These are phyloP conservation scores for Solanum chiquidenum DNA, from an alignment of 257 asterid species.

Conservation along the genomic window DNA sequence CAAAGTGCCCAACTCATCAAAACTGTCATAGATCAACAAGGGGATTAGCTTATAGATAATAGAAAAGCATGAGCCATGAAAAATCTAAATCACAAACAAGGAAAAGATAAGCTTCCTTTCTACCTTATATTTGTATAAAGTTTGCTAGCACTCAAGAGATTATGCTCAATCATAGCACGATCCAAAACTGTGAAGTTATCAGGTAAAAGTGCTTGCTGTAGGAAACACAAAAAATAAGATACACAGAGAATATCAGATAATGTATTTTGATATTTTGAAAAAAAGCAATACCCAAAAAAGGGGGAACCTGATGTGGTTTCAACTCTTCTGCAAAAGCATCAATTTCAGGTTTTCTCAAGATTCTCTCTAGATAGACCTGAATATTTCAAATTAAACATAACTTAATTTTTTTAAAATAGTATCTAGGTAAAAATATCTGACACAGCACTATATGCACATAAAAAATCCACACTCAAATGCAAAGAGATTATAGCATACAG, in stretches of 20 bases:
- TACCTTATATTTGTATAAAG: conserved; percentile 93
- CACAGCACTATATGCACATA: neutral
- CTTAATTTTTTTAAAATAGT: neutral
- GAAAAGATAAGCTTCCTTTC: neutral
- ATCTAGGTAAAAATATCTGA: neutral
- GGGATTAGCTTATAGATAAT: conserved; percentile 2
- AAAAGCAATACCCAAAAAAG: neutral
- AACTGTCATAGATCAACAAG: conserved; percentile 33
- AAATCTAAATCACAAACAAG: conserved; percentile 8
- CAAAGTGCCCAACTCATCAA: conserved; percentile 88
- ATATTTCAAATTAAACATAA: conserved; percentile 10
- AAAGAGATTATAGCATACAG: neutral
- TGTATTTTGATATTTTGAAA: neutral
- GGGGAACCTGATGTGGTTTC: conserved; percentile 89
- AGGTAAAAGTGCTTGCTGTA: conserved; percentile 81
- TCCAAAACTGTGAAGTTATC: conserved; percentile 94
- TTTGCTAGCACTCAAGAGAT: conserved; percentile 95
- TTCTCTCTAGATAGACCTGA: conserved; percentile 95
- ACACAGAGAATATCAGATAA: neutral
- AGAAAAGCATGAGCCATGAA: neutral
- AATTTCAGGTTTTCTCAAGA: conserved; percentile 91
- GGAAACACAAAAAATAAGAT: conserved; percentile 1
- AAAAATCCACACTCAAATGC: neutral
- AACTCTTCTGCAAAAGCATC: conserved; percentile 96
- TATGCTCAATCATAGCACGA: conserved; percentile 98